These are phyloP conservation scores for Nannizzia gypsea DNA, from an alignment of 2,329 filamentous ascomycete genomes.

Conservation along the genomic window DNA sequence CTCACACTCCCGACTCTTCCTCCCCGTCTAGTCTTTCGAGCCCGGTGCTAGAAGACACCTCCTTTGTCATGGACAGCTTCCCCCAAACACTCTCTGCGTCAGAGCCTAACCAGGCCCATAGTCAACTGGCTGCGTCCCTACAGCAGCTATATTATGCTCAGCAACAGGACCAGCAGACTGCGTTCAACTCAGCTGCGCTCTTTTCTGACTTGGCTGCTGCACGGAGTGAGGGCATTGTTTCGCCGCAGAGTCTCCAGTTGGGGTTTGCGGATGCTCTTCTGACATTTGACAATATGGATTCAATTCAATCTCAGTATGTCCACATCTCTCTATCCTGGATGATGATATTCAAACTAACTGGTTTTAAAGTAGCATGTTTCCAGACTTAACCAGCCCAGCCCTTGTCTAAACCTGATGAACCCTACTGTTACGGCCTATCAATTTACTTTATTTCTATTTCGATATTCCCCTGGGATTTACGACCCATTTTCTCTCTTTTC, in stretches of 20 bases:
- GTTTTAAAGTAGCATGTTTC: not conserved
- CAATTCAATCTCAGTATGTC: not conserved
- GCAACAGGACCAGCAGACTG: not conserved
- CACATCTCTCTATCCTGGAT: too few species aligned
- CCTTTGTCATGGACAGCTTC: not conserved
- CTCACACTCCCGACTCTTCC: conserved; percentile 36
- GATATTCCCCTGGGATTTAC: not conserved
- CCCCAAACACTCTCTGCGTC: not conserved
- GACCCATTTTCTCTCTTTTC: not conserved
- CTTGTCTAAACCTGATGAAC: not conserved
- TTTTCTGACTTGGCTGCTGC: not conserved
- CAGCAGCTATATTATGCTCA: not conserved
- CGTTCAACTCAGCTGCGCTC: not conserved
- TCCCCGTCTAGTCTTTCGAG: conserved; percentile 6
- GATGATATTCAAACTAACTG: too few species aligned
- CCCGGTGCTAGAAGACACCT: conserved; percentile 9
- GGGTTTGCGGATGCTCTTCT: not conserved
- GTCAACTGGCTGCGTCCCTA: not conserved
- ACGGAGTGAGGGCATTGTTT: not conserved
- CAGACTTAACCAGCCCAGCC: not conserved
- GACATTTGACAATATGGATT: not conserved
- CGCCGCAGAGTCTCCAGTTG: not conserved
- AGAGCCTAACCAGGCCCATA: not conserved
- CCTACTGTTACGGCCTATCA: not conserved
- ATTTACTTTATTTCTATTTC: not conserved